Percentiles rank a stretch among this genome's conserved stretches.
Evolutionary conservation across 2,329 filamentous ascomycete genomes (phyloP).

Genomic region (Macrophomina pseudophaseolina): DNA sequence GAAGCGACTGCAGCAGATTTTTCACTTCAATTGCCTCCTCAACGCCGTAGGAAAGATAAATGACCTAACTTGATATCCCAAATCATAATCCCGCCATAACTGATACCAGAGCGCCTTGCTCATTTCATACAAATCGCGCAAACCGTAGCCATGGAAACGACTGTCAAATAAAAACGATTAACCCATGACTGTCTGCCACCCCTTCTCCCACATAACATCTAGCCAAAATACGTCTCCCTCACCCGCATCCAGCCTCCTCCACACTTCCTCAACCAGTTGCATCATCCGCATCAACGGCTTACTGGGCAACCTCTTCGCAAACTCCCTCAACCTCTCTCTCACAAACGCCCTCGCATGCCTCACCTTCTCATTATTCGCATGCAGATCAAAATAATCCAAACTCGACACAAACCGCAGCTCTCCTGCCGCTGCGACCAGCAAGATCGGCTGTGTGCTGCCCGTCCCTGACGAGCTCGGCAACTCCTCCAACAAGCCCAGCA

Average conservation of each 20-base stretch:
- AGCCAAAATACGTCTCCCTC: constrained; percentile 58
- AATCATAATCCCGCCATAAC: too few species aligned
- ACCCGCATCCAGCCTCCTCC: constrained; percentile 57
- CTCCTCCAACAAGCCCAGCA: constrained; percentile 54
- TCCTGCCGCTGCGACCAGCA: constrained; percentile 57
- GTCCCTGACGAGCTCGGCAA: constrained; percentile 60
- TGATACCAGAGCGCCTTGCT: too few species aligned
- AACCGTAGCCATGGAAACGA: too few species aligned
- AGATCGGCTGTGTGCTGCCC: constrained; percentile 58
- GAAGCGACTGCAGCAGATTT: too few species aligned
- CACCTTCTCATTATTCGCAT: constrained; percentile 51
- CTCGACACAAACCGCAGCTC: constrained; percentile 55
- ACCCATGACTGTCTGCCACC: constrained; percentile 62
- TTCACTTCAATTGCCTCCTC: too few species aligned
- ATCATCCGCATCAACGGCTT: constrained; percentile 58
- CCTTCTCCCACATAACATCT: constrained; percentile 62
- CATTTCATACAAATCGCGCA: too few species aligned
- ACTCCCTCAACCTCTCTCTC: constrained; percentile 52
- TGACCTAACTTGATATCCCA: too few species aligned
- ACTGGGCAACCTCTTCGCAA: constrained; percentile 55
- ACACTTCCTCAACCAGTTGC: constrained; percentile 58
- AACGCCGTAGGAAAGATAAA: too few species aligned
- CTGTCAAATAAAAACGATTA: constrained; percentile 28
- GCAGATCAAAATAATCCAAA: constrained; percentile 39
- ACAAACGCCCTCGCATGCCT: constrained; percentile 55